phyloP scores from a whole-genome alignment of 371 early-diverging fungal genomes.

The Mucor indicus region DNA sequence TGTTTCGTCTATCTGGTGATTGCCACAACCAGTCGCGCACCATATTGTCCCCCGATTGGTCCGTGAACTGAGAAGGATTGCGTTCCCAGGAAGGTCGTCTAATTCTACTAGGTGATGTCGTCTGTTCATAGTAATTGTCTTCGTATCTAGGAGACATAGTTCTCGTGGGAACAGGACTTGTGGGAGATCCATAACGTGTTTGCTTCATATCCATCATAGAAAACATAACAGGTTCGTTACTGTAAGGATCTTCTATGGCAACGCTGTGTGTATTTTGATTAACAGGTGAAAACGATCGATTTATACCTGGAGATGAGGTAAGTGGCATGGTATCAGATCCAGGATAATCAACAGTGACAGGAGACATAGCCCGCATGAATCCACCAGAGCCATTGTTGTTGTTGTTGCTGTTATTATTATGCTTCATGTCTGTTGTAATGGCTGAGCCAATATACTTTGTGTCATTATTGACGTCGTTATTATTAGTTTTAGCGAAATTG shows the following conservation, averaged over 20 bases:
- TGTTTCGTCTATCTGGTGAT: slow-evolving; percentile 23
- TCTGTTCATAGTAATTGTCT: too few species aligned
- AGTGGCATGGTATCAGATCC: slow-evolving; percentile 23
- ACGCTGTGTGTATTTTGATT: slow-evolving; percentile 15
- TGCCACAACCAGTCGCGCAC: slow-evolving; percentile 27
- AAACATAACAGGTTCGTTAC: slow-evolving; percentile 33
- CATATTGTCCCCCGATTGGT: not conserved
- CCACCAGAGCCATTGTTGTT: slow-evolving; percentile 12
- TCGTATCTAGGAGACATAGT: too few species aligned
- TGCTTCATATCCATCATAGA: slow-evolving; percentile 28
- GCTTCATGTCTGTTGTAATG: not conserved
- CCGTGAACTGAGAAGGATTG: not conserved
- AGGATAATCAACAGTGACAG: slow-evolving; percentile 31
- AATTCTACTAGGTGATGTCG: slow-evolving; percentile 3
- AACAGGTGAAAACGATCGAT: slow-evolving; percentile 19
- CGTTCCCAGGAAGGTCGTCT: slow-evolving; percentile 20
- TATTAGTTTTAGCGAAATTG: too few species aligned
- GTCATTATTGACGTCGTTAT: not conserved
- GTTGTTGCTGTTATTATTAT: not conserved
- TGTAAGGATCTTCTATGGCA: slow-evolving; percentile 38
- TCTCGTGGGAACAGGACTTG: not conserved
- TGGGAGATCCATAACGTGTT: not conserved
- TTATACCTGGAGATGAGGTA: slow-evolving; percentile 12
- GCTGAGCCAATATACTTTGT: not conserved
- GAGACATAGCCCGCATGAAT: slow-evolving; percentile 41